These are phyloP conservation scores for Candolleomyces aberdarensis DNA, from an alignment of 768 basidiomycete genomes.

Conservation along the genomic window DNA sequence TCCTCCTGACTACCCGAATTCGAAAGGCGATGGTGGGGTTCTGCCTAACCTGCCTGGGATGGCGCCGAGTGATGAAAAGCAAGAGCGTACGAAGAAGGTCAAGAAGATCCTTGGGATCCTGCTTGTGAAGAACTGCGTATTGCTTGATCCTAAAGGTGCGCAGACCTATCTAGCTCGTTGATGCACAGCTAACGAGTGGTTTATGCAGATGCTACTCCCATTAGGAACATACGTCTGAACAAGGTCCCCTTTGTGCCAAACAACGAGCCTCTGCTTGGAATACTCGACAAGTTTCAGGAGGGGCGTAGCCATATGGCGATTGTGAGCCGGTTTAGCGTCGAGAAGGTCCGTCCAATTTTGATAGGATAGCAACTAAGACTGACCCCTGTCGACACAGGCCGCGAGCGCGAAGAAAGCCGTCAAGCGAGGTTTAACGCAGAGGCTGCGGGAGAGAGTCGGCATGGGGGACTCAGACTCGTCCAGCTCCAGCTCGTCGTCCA, in stretches of 20 bases:
- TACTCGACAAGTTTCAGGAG: constrained; percentile 87
- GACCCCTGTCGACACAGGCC: constrained; percentile 33
- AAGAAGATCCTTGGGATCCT: constrained; percentile 87
- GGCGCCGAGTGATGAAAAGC: background rate
- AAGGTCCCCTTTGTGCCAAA: constrained; percentile 84
- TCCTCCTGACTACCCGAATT: constrained; percentile 21
- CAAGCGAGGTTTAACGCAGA: constrained; percentile 75
- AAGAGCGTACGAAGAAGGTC: constrained; percentile 26
- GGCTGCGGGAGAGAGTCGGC: constrained; percentile 70
- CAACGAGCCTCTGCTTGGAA: constrained; percentile 80
- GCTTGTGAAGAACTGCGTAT: constrained; percentile 85
- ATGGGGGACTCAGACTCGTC: constrained; percentile 64
- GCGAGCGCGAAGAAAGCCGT: constrained; percentile 82
- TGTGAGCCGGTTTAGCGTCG: constrained; percentile 71
- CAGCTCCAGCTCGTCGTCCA: constrained; percentile 27
- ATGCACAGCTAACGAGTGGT: background rate
- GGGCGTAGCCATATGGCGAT: constrained; percentile 92
- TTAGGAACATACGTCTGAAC: constrained; percentile 82
- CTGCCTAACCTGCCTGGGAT: background rate
- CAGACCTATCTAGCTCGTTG: background rate
- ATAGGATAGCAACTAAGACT: background rate
- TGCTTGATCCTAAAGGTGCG: constrained; percentile 80
- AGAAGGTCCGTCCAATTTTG: constrained; percentile 38
- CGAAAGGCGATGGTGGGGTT: constrained; percentile 7
- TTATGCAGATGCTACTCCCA: constrained; percentile 69